Evolutionary conservation across 2,329 filamentous ascomycete species (phyloP).

Genomic region (Aureobasidium sp.): DNA sequence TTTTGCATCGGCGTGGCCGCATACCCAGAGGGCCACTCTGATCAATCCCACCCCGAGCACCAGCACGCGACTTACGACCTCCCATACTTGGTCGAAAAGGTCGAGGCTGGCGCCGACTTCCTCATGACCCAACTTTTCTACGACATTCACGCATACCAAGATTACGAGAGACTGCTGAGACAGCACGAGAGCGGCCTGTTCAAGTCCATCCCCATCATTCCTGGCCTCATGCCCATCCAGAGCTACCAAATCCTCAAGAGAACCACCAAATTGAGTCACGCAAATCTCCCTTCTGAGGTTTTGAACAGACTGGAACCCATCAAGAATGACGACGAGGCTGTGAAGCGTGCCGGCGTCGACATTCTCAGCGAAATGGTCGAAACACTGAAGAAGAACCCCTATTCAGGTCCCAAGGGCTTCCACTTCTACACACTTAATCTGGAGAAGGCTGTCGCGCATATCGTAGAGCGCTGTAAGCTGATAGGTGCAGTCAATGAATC

Average conservation of each 20-base stretch:
- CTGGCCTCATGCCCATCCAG: constrained; percentile 95
- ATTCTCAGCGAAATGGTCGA: constrained; percentile 80
- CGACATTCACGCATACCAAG: constrained; percentile 73
- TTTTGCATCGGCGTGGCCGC: constrained; percentile 93
- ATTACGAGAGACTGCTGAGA: constrained; percentile 69
- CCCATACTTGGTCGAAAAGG: constrained; percentile 85
- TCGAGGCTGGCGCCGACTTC: constrained; percentile 86
- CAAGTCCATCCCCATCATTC: constrained; percentile 81
- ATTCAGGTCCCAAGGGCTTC: constrained; percentile 64
- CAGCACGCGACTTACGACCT: constrained; percentile 62
- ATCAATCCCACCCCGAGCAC: constrained; percentile 80
- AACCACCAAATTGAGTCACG: constrained; percentile 91
- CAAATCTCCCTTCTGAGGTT: constrained; percentile 65
- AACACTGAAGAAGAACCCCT: constrained; percentile 61
- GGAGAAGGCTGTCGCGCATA: constrained; percentile 91
- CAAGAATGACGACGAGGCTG: constrained; percentile 71
- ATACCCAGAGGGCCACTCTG: constrained; percentile 92
- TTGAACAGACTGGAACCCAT: constrained; percentile 64
- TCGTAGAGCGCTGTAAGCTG: constrained; percentile 76
- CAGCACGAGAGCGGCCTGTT: constrained; percentile 80
- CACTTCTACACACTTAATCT: constrained; percentile 97
- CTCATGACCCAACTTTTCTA: constrained; percentile 99
- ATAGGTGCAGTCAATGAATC: constrained; percentile 52
- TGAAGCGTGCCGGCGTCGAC: constrained; percentile 73
- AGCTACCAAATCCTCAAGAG: constrained; percentile 92